These are phyloP conservation scores for Bipolaris gigantea DNA, from an alignment of 2,329 filamentous ascomycete species.

Conservation along the genomic window DNA sequence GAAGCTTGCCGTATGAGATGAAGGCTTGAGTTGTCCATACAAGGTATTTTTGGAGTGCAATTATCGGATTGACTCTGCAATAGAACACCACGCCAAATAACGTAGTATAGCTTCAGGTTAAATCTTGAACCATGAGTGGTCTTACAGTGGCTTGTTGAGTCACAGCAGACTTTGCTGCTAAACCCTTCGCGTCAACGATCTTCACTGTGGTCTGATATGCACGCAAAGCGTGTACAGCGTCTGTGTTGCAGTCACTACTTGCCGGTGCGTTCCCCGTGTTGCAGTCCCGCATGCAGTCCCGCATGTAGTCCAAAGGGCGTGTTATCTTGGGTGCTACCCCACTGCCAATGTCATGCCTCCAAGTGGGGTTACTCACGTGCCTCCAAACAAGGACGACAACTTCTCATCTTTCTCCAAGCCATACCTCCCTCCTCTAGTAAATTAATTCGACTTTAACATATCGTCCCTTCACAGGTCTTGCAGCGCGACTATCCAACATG, in stretches of 20 bases:
- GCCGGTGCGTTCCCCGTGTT: background rate
- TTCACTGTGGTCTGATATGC: background rate
- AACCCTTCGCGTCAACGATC: background rate
- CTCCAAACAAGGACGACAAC: background rate
- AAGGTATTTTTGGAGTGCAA: background rate
- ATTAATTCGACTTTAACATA: background rate
- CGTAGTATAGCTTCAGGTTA: background rate
- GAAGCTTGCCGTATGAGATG: constrained; percentile 35
- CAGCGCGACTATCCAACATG: constrained; percentile 19
- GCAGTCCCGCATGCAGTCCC: background rate
- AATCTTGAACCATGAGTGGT: background rate
- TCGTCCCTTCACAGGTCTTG: background rate
- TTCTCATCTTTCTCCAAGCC: background rate
- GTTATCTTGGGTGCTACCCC: background rate
- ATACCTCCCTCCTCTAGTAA: background rate
- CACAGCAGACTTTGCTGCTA: background rate
- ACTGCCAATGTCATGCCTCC: constrained; percentile 18
- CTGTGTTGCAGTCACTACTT: background rate
- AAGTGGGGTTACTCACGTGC: constrained; percentile 14
- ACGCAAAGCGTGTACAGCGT: constrained; percentile 5
- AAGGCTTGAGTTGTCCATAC: constrained; percentile 16
- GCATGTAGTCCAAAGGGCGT: constrained; percentile 17
- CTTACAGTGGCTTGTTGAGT: background rate
- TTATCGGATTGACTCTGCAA: background rate
- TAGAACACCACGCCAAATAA: background rate